Evolutionary conservation across 2,329 filamentous ascomycete species (phyloP), one percentile per base, ranked within the genome.

Genomic region (Cucurbitaria berberidis): DNA sequence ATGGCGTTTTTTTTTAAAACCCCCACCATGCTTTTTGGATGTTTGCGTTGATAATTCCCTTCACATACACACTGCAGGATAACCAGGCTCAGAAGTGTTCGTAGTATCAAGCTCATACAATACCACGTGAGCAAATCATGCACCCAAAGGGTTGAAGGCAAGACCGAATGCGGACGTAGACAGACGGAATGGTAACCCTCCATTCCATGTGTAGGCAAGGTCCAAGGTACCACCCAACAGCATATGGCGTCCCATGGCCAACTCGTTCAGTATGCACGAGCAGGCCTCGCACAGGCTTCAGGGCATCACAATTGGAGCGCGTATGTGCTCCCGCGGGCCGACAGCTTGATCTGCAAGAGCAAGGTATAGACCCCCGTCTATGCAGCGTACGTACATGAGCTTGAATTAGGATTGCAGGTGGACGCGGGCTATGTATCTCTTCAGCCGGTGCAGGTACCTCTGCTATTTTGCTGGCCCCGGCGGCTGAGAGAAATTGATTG

Each of bases 401-500:
- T 66, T 67, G 63, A 67, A 57, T 61, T 64, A 61, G 63, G 55
- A 61, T 59, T 63, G 63, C 61, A 67, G 59, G 65, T 62, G 67
- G 63, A 63, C 48, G 60, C 61, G 62, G 66, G 63, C 66, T 62
- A 68, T 63, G 67, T 63, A 59, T 55, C 57, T 72, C 60, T 72
- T 71, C 63, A 71, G 67, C 69, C 70, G 70, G 66, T 60, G 59
- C 62, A 71, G 68, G 67, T 72, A 72, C 69, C 27, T 70, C 62
- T 59, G 47, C 57, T 52, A 51, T 53, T 60, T 35, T 40, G 50
- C 40, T 54, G 63, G 58, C 45, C 49, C 58, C 60, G 62, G 63
- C 60, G 64, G 66, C 58, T 56, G 53, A 60, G 52, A 59, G 55
- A 67, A 62, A 71, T 68, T 73, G 66, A 69, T 63, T 68, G 53